Percentiles rank a stretch among this genome's conserved stretches.
phyloP scores from a whole-genome alignment of 345 rosid genomes.

The Eucalyptus tenuipes region DNA sequence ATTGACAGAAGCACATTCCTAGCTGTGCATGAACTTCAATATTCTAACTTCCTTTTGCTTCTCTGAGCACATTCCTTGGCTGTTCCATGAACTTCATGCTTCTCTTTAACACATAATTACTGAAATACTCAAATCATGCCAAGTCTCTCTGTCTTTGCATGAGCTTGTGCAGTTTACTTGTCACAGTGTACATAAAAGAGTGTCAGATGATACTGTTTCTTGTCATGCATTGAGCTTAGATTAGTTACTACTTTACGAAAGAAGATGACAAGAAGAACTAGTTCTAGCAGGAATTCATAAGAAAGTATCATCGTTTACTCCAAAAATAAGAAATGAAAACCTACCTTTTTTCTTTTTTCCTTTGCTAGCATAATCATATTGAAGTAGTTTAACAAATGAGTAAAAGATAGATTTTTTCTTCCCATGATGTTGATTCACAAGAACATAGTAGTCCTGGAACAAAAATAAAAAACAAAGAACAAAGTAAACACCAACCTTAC shows the following conservation, averaged over 20 bases:
- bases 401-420: not conserved
- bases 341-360: not conserved
- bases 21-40: not conserved
- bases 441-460: not conserved
- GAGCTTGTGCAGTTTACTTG: not conserved
- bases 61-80: not conserved
- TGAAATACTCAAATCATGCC: not conserved
- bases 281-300: not conserved
- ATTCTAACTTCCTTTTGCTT: not conserved
- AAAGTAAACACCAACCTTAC: slow-evolving; percentile 61
- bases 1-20: not conserved
- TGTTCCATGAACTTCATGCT: not conserved
- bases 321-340: not conserved
- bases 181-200: not conserved
- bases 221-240: not conserved
- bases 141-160: not conserved
- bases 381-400: not conserved
- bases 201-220: not conserved
- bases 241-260: not conserved
- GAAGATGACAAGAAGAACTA: not conserved
- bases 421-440: not conserved
- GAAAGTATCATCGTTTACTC: not conserved
- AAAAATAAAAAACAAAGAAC: not conserved
- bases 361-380: not conserved
- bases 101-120: not conserved